Conservation (phyloP, 2,329 filamentous ascomycete genomes). For the Cordyceps pruinosa region DNA sequence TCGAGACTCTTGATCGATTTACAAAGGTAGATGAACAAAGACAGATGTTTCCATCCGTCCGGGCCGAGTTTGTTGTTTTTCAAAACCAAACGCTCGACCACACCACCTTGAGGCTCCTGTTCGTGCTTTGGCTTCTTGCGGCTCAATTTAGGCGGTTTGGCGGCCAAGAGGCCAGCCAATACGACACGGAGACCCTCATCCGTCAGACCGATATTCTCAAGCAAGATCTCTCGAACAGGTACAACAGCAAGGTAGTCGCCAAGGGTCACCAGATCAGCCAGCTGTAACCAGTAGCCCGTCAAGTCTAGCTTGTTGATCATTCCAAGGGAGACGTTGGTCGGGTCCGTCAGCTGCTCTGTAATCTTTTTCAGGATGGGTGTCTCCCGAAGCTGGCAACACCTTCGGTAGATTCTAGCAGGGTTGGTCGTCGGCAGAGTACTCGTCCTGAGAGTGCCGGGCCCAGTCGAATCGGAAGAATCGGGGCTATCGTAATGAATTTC, state of each 20-base stretch:
- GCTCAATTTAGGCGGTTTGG: conserved; percentile 57
- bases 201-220: conserved; percentile 80
- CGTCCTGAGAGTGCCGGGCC: conserved; percentile 21
- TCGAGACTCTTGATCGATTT: conserved; percentile 80
- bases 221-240: conserved; percentile 74
- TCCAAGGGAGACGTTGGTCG: conserved; percentile 63
- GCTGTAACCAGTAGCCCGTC: conserved; percentile 74
- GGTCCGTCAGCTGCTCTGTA: conserved; percentile 74
- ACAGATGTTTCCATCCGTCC: conserved; percentile 88
- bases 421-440: conserved; percentile 68
- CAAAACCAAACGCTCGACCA: conserved; percentile 78
- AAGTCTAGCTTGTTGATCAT: conserved; percentile 77
- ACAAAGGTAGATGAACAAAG: conserved; percentile 84
- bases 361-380: conserved; percentile 88
- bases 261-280: conserved; percentile 77
- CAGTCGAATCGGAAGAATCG: conserved; percentile 39
- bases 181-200: conserved; percentile 85
- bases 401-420: conserved; percentile 83
- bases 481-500: conserved; percentile 70
- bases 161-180: conserved; percentile 76
- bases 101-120: conserved; percentile 51
- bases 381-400: conserved; percentile 90
- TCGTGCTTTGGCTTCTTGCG: conserved; percentile 41
- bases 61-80: conserved; percentile 87
- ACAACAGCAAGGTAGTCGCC: conserved; percentile 93